Percentiles rank a stretch among this genome's conserved stretches.
phyloP scores from a whole-genome alignment of 177 flowering plant species.

The Vitis hybrid region DNA sequence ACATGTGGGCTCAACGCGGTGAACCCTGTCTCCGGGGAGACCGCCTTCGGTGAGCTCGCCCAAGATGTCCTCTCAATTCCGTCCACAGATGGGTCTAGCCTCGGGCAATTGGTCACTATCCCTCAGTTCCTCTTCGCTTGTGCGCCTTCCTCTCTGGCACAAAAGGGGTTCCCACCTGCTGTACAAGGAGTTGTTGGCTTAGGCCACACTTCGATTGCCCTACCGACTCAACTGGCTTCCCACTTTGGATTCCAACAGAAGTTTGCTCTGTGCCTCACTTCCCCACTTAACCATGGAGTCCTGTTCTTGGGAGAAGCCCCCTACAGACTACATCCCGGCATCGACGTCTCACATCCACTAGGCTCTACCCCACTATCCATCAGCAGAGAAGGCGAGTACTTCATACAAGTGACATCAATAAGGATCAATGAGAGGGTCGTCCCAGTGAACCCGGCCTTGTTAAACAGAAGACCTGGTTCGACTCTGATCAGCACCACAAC shows the following conservation, averaged over 20 bases:
- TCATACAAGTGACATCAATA: slow-evolving; percentile 29
- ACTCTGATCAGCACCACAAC: slow-evolving; percentile 38
- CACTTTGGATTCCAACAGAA: slow-evolving; percentile 25
- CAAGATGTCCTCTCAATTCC: slow-evolving; percentile 33
- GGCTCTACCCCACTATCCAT: slow-evolving; percentile 33
- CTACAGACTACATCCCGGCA: slow-evolving; percentile 14
- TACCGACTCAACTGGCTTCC: slow-evolving; percentile 41
- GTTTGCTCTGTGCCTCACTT: slow-evolving; percentile 38
- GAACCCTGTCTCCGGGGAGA: slow-evolving; percentile 31
- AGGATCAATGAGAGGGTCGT: slow-evolving; percentile 30
- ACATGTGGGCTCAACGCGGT: slow-evolving; percentile 26
- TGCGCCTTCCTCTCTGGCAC: slow-evolving; percentile 23
- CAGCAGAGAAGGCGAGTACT: slow-evolving; percentile 30
- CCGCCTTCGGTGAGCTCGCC: slow-evolving; percentile 33
- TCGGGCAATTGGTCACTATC: slow-evolving; percentile 15
- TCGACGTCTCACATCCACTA: slow-evolving; percentile 24
- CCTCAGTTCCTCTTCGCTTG: slow-evolving; percentile 42
- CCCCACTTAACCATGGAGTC: slow-evolving; percentile 18
- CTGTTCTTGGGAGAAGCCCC: slow-evolving; percentile 42
- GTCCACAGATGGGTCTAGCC: slow-evolving; percentile 24
- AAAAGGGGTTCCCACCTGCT: slow-evolving; percentile 22
- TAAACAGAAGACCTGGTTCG: slow-evolving; percentile 9
- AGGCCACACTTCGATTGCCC: slow-evolving; percentile 29
- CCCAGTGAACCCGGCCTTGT: slow-evolving; percentile 21
- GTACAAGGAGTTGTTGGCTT: slow-evolving; percentile 37